These are phyloP conservation scores for Ananas comosus DNA, from an alignment of 176 grass and related monocot species.

Conservation along the genomic window DNA sequence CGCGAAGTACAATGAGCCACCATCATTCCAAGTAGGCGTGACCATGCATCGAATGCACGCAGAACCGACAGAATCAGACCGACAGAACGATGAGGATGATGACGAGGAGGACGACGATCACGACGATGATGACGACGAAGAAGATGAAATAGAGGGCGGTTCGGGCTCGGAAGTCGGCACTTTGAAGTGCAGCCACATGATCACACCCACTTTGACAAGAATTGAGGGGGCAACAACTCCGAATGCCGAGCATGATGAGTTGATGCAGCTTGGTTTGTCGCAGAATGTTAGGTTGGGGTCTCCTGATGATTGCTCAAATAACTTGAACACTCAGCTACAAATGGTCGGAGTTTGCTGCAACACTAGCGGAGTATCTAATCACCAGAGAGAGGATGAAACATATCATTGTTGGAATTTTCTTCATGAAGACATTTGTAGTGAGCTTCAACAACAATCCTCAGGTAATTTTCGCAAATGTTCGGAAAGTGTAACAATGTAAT, in stretches of 20 bases:
- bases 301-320: slow-evolving; percentile 44
- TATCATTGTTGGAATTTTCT: slow-evolving; percentile 42
- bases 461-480: slow-evolving; percentile 25
- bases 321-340: slow-evolving; percentile 35
- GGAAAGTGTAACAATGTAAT: too few relatives aligned
- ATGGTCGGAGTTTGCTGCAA: slow-evolving; percentile 28
- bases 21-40: slow-evolving; percentile 8
- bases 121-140: neutral
- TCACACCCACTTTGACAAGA: neutral
- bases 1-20: slow-evolving; percentile 18
- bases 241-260: slow-evolving; percentile 20
- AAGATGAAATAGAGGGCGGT: slow-evolving; percentile 18
- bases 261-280: slow-evolving; percentile 42
- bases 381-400: slow-evolving; percentile 26
- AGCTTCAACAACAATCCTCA: slow-evolving; percentile 29
- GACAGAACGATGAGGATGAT: neutral
- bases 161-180: slow-evolving; percentile 37
- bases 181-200: neutral
- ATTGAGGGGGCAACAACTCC: neutral
- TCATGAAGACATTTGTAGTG: slow-evolving; percentile 35
- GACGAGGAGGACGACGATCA: slow-evolving; percentile 16
- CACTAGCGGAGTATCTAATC: slow-evolving; percentile 9
- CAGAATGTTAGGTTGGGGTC: slow-evolving; percentile 28
- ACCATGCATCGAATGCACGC: slow-evolving; percentile 7
- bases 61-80: neutral